These are phyloP conservation scores for Rhodotorula mucilaginosa DNA, from an alignment of 1,284 basidiomycete species.

Conservation along the genomic window DNA sequence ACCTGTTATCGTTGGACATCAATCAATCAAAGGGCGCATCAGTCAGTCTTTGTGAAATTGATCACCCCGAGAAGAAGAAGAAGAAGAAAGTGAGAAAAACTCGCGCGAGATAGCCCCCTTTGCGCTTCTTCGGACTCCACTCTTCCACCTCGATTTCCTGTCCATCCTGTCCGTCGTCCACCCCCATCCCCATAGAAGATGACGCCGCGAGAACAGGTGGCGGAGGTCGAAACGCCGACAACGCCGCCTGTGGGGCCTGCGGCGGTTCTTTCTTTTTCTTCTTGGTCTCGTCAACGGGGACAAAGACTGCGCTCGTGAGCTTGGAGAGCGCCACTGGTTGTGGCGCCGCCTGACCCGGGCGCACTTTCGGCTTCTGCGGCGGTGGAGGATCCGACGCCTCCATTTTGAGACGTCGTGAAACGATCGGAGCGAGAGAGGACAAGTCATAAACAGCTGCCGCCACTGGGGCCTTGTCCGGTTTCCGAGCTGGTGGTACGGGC, in stretches of 20 bases:
- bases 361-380: too few relatives aligned
- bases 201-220: neutral
- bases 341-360: too few relatives aligned
- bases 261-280: neutral
- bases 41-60: neutral
- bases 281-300: neutral
- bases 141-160: slow-evolving; percentile 43
- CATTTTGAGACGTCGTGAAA: neutral
- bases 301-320: too few relatives aligned
- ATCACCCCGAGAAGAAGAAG: too few relatives aligned
- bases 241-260: too few relatives aligned
- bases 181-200: neutral
- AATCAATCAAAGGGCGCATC: too few relatives aligned
- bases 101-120: slow-evolving; percentile 15
- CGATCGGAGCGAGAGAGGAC: slow-evolving; percentile 2
- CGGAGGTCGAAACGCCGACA: too few relatives aligned
- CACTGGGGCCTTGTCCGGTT: neutral
- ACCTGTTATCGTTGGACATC: neutral
- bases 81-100: neutral
- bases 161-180: neutral
- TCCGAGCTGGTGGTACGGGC: neutral
- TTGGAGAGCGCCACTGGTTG: too few relatives aligned
- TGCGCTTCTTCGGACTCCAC: slow-evolving; percentile 18
- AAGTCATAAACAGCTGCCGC: neutral
- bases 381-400: neutral